Percentiles rank a stretch among this genome's conserved stretches.
Conservation (phyloP, 2,329 filamentous ascomycete species). For the Monosporascus ibericus region DNA sequence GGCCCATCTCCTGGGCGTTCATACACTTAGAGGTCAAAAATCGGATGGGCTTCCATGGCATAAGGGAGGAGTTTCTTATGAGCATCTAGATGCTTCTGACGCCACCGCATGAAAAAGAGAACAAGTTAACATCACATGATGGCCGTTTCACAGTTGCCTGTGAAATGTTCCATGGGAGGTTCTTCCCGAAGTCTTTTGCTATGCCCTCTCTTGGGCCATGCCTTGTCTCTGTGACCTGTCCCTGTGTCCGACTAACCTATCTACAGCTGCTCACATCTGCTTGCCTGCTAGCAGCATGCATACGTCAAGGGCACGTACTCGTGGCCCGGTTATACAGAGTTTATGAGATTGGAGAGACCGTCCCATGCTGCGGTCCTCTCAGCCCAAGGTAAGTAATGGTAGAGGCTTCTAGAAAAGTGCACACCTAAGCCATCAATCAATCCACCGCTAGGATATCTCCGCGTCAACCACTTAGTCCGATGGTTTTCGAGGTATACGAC, state of each 20-base stretch:
- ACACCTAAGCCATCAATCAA: constrained; percentile 3
- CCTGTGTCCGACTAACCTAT: not conserved
- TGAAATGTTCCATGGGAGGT: constrained; percentile 75
- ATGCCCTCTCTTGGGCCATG: constrained; percentile 4
- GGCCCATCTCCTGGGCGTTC: not conserved
- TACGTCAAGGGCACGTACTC: too few relatives aligned
- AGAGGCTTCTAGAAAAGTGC: not conserved
- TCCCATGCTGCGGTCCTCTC: too few relatives aligned
- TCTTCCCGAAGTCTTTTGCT: constrained; percentile 54
- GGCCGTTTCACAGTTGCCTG: constrained; percentile 63
- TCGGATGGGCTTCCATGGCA: not conserved
- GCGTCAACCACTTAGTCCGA: constrained; percentile 61
- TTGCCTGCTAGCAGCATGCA: not conserved
- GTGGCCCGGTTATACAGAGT: too few relatives aligned
- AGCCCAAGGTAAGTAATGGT: too few relatives aligned
- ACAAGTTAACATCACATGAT: constrained; percentile 53
- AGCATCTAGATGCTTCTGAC: constrained; percentile 26
- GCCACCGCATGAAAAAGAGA: constrained; percentile 29
- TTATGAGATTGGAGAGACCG: too few relatives aligned
- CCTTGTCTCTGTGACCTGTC: constrained; percentile 4
- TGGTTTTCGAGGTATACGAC: constrained; percentile 90
- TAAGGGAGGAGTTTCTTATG: constrained; percentile 5
- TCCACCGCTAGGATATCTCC: constrained; percentile 78
- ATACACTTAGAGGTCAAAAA: not conserved
- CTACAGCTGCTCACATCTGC: not conserved